Percentiles rank a stretch among this genome's conserved stretches.
Conservation (phyloP, 1,284 basidiomycete genomes). For the Cystobasidiaceae sp. region DNA sequence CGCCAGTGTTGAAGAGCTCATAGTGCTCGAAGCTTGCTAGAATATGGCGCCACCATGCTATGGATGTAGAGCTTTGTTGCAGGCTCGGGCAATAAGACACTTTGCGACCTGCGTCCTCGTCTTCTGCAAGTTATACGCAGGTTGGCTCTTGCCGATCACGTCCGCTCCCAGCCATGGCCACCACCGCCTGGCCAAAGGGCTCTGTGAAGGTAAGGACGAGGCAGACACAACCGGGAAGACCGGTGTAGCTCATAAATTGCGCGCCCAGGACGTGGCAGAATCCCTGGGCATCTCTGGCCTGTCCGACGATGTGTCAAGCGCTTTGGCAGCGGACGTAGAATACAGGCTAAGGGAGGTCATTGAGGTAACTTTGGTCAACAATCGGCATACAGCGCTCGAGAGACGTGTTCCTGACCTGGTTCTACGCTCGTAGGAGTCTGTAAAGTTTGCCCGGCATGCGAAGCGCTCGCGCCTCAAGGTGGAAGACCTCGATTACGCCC, state of each 20-base stretch:
- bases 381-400: neutral
- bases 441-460: constrained; percentile 93
- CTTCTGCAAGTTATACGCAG: neutral
- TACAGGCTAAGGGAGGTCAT: constrained; percentile 90
- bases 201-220: constrained; percentile 24
- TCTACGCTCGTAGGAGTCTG: constrained; percentile 66
- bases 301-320: constrained; percentile 71
- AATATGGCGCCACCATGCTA: too few relatives aligned
- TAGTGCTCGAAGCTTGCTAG: too few relatives aligned
- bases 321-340: constrained; percentile 92
- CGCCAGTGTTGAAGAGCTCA: too few relatives aligned
- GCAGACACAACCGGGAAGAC: too few relatives aligned
- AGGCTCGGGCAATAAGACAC: too few relatives aligned
- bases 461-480: constrained; percentile 80
- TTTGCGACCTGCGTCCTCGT: too few relatives aligned
- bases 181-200: constrained; percentile 22
- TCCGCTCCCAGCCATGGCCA: constrained; percentile 3
- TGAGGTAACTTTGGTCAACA: constrained; percentile 61
- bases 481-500: constrained; percentile 85
- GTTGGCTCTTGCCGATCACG: neutral
- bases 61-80: too few relatives aligned
- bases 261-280: constrained; percentile 78
- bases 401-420: neutral
- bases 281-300: constrained; percentile 74
- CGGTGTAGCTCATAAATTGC: neutral